Evolutionary conservation across 1,284 basidiomycete species (phyloP), one percentile per base, ranked within the genome.

Genomic region (Ustilago vetiveriae): DNA sequence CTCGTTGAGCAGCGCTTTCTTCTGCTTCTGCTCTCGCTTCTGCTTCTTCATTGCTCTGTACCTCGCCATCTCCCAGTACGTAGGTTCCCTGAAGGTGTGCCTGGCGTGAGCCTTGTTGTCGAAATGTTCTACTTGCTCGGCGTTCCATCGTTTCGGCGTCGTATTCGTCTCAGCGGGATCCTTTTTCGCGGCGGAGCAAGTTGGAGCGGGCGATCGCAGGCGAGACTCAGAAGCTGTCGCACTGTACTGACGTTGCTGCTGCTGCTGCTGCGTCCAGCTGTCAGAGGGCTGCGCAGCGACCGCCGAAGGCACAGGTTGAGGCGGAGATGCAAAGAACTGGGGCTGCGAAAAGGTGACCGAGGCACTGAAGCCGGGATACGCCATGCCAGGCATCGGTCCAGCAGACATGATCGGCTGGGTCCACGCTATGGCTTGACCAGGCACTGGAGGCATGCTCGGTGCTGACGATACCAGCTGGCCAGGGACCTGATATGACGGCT

Each of bases 351-450:
- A 67, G 22, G 53, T 62, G 41, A 67, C 53, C 4, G 57, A 51
- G n/a, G 64, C 44, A 17, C 48, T 57, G 45, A 67, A 67, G n/a
- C 57, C 57, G 2, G 64, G 64, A 26, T 67, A 67, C 6, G 57
- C 48, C 7, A 67, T 32, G 2, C 48, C 33, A 1, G 57, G 40
- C 35, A 59, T 43, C 2, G 56, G 27, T 3, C 49, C 53, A 17
- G 64, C 21, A 2, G 57, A 23, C 45, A 56, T 44, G 43, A 60
- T 44, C 3, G 64, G 64, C 19, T 56, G 64, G 11, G 56, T 41
- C 64, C 64, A 67, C 9, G 64, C 38, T 21, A 65, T 35, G 1
- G 62, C 36, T 16, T 57, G 62, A 9, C 37, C 32, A 2, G 54
- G 62, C 33, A 58, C 29, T 1, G 50, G 11, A 2, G 50, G 16